phyloP scores from a whole-genome alignment of 2,329 filamentous ascomycete genomes.

The Talaromyces piceae region DNA sequence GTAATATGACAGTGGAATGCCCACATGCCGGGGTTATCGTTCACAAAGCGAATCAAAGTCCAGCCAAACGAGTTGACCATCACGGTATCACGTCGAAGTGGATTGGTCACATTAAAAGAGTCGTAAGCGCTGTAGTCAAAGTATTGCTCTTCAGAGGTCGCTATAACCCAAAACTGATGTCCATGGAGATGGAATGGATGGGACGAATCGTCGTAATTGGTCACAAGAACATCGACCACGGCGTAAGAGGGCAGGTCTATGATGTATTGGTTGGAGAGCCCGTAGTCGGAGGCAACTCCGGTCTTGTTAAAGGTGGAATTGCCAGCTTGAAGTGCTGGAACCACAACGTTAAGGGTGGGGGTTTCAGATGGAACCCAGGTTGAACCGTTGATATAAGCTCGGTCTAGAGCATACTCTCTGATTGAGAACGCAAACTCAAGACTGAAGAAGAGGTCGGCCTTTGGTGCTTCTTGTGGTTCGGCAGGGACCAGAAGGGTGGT shows the following conservation, averaged over 20 bases:
- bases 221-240: constrained; percentile 14
- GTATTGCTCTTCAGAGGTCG: constrained; percentile 10
- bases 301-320: constrained; percentile 9
- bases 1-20: constrained; percentile 20
- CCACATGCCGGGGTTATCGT: constrained; percentile 22
- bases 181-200: constrained; percentile 42
- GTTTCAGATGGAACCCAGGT: constrained; percentile 1
- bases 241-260: constrained; percentile 3
- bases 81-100: constrained; percentile 16
- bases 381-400: constrained; percentile 9
- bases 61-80: constrained; percentile 16
- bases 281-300: constrained; percentile 8
- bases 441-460: constrained; percentile 6
- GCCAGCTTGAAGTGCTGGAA: constrained; percentile 5
- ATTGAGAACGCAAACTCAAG: constrained; percentile 7
- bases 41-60: constrained; percentile 16
- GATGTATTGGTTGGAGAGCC: constrained; percentile 8
- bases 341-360: constrained; percentile 7
- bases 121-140: constrained; percentile 6
- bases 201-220: constrained; percentile 14
- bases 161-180: constrained; percentile 39
- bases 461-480: constrained; percentile 1
- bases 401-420: constrained; percentile 6
- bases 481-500: constrained; percentile 5
- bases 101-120: constrained; percentile 8